Evolutionary conservation across 2,329 filamentous ascomycete genomes (phyloP), one percentile per base, ranked within the genome.

Genomic region (Neopestalotiopsis sp.): DNA sequence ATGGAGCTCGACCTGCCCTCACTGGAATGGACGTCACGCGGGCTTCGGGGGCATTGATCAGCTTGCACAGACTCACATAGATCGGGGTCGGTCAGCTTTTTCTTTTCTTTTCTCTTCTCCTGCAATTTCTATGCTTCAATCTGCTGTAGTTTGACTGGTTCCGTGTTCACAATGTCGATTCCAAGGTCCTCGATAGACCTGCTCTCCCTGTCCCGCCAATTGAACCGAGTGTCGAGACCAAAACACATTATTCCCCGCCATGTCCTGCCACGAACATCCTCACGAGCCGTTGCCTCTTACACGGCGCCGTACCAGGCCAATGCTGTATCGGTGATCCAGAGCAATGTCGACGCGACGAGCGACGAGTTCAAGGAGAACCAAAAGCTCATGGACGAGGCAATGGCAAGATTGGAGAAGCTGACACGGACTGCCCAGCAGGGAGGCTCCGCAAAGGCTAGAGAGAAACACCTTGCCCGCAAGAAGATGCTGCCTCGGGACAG

Each of bases 401-500:
- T 94, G 77, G 83, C 84, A 67, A 87, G 87, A 24, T 86, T 98
- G 75, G 87, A 91, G 69, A 84, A 85, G 66, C 85, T 98, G 69
- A 94, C 95, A 69, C 82, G 85, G 61, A 89, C 86, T 73, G 92
- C 94, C 68, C 89, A 94, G 65, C 86, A 88, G 72, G 95, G 95
- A 66, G 96, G 96, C 0, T 83, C 93, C 1, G 87, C 91, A 69
- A 96, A 96, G 80, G 93, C 95, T 4, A 87, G 92, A 69, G 90
- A 95, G 72, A 98, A 98, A 84, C 95, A 98, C 78, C 81, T 97
- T 28, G 89, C 91, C 42, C 87, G 95, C 74, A 93, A 94, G 72
- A 98, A 98, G 86, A 97, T 98, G 94, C 87, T 99, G 68, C 94
- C 95, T 2, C 86, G 96, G 72, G 95, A 98, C 80, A 91, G 95